Evolutionary conservation across 768 basidiomycete species (phyloP).

Genomic region (Lentinula boryana): DNA sequence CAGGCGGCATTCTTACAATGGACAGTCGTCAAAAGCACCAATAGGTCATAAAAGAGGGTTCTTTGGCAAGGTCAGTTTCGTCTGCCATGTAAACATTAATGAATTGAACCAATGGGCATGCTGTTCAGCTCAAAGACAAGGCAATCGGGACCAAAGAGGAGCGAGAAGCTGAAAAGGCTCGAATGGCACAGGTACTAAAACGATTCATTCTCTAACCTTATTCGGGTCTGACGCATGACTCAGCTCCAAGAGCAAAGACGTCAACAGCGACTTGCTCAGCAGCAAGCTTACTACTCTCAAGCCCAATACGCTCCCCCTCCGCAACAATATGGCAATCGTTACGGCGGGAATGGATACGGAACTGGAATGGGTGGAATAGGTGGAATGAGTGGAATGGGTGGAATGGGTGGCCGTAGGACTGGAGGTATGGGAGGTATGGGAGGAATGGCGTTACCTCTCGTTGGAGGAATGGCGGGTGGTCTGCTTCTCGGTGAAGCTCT

Average conservation of each 20-base stretch:
- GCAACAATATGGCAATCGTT: constrained; percentile 20
- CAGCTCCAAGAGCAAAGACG: constrained; percentile 29
- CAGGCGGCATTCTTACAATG: constrained; percentile 23
- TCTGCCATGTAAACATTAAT: neutral
- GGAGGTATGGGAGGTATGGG: constrained; percentile 21
- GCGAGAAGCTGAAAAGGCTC: constrained; percentile 37
- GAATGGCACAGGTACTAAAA: constrained; percentile 22
- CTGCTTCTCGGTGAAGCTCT: constrained; percentile 26
- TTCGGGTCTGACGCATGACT: constrained; percentile 6
- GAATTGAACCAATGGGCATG: neutral
- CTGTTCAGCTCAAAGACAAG: constrained; percentile 45
- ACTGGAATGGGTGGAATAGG: constrained; percentile 11
- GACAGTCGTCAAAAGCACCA: neutral
- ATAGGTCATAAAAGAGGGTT: constrained; percentile 41
- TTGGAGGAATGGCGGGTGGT: constrained; percentile 45
- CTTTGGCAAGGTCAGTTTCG: constrained; percentile 32
- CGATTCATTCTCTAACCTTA: neutral
- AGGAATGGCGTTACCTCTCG: constrained; percentile 32
- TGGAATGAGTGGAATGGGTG: constrained; percentile 8
- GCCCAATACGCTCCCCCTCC: constrained; percentile 3
- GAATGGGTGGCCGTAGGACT: neutral
- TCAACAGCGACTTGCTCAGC: constrained; percentile 14
- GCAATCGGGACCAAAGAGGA: constrained; percentile 61
- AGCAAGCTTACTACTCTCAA: constrained; percentile 4
- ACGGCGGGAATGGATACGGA: constrained; percentile 20